These are phyloP conservation scores for Chaetothyriales sp. DNA, from an alignment of 2,329 filamentous ascomycete genomes.

Conservation along the genomic window DNA sequence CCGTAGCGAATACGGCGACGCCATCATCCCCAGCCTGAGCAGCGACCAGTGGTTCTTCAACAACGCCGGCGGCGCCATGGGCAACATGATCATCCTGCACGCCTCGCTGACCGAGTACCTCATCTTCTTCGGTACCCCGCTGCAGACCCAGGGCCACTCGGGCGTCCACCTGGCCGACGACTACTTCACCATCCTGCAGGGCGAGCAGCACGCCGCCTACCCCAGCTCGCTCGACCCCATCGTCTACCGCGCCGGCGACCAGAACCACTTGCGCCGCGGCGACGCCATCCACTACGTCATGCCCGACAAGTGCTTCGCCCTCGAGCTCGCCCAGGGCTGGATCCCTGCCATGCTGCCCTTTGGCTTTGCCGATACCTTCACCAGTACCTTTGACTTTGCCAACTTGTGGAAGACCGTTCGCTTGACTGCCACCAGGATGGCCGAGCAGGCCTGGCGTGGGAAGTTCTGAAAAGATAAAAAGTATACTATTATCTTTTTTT, in stretches of 20 bases:
- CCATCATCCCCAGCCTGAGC: constrained; percentile 5
- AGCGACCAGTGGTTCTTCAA: constrained; percentile 70
- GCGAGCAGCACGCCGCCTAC: constrained; percentile 62
- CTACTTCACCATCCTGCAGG: constrained; percentile 82
- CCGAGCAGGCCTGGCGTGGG: constrained; percentile 24
- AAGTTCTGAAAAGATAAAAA: neutral
- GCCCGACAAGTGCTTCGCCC: constrained; percentile 61
- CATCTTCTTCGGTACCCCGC: constrained; percentile 71
- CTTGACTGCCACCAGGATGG: constrained; percentile 64
- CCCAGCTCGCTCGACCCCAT: constrained; percentile 54
- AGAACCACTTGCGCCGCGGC: constrained; percentile 61
- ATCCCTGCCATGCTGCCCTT: constrained; percentile 89
- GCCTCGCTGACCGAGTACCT: constrained; percentile 78
- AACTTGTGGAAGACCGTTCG: constrained; percentile 68
- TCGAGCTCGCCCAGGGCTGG: constrained; percentile 77
- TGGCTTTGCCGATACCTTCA: constrained; percentile 68
- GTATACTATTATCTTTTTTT: too few species aligned
- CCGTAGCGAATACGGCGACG: constrained; percentile 3
- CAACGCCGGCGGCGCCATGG: constrained; percentile 77
- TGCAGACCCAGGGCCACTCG: constrained; percentile 77
- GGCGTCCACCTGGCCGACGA: constrained; percentile 85
- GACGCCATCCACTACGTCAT: constrained; percentile 72
- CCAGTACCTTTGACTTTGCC: constrained; percentile 69
- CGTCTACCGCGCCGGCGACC: constrained; percentile 53
- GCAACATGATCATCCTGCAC: constrained; percentile 72